Evolutionary conservation across 176 grass and related monocot genomes (phyloP).

Genomic region (Oryza rufipogon): DNA sequence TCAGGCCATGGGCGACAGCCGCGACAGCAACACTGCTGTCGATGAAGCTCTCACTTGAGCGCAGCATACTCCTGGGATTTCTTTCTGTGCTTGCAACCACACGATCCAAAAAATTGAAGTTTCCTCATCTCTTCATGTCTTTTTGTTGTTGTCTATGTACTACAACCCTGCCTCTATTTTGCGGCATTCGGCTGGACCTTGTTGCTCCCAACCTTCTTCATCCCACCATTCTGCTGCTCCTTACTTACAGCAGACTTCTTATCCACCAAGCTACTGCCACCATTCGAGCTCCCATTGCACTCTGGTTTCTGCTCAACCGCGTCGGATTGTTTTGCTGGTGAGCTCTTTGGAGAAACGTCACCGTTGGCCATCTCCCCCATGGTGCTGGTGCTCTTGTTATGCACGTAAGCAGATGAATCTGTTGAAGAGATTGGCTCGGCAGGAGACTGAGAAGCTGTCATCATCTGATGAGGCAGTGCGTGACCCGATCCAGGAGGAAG

Average conservation of each 20-base stretch:
- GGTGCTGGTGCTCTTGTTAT: slow-evolving; percentile 30
- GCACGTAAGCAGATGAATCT: slow-evolving; percentile 21
- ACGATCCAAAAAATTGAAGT: slow-evolving; percentile 18
- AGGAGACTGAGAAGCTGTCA: slow-evolving; percentile 40
- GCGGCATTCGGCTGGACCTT: slow-evolving; percentile 34
- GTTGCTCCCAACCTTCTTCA: slow-evolving; percentile 42
- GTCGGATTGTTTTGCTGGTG: slow-evolving; percentile 26
- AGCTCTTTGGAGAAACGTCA: slow-evolving; percentile 45
- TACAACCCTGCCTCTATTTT: slow-evolving; percentile 41
- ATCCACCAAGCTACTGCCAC: not conserved
- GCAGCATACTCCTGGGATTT: slow-evolving; percentile 8
- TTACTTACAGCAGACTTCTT: slow-evolving; percentile 29
- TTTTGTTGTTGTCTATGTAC: slow-evolving; percentile 50
- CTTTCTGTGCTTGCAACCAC: not conserved
- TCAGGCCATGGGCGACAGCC: slow-evolving; percentile 29
- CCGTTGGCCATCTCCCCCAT: slow-evolving; percentile 39
- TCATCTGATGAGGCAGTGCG: slow-evolving; percentile 48
- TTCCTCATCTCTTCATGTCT: slow-evolving; percentile 32
- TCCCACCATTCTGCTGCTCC: slow-evolving; percentile 46
- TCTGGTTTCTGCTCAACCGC: slow-evolving; percentile 32
- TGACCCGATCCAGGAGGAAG: slow-evolving; percentile 68
- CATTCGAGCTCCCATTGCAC: slow-evolving; percentile 53
- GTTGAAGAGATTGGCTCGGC: slow-evolving; percentile 32
- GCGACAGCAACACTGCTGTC: slow-evolving; percentile 18
- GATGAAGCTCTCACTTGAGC: slow-evolving; percentile 9